Evolutionary conservation across 352 stramenopile genomes (phyloP), one percentile per base, ranked within the genome.

Genomic region (Phytophthora citricola): DNA sequence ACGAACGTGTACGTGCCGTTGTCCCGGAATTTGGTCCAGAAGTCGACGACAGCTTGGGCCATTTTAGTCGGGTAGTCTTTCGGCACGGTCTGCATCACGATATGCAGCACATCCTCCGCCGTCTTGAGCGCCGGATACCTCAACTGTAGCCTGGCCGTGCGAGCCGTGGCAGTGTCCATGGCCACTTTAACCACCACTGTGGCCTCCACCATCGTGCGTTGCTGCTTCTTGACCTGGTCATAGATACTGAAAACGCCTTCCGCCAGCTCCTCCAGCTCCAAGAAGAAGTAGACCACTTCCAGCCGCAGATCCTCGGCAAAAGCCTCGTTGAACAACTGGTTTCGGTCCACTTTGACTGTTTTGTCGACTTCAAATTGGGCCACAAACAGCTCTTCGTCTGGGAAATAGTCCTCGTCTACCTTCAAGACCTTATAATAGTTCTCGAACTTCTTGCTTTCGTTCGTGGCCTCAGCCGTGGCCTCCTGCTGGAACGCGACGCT

Each of bases 161-260:
- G 50, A 1, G 61, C 44, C 0, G 12, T 49, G 0, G 62, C 71
- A 26, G 38, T 51, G 8, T 73, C 40, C 26, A 76, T 78, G 1
- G 75, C 71, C 14, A 74, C 22, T 14, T 79, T 71, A 0, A 66
- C 67, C 24, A 78, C 74, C 1, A 71, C 58, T 0, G 71, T 72
- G 10, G 74, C 67, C n/a, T 83, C 74, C 15, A 82, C 43, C 51
- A 82, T 52, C 17, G 74, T 79, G 17, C 69, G 73, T 26, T 59
- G 26, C 47, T 79, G 51, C 11, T 58, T 55, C 44, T 79, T 79
- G 15, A 83, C 74, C 12, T 75, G 56, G 10, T 58, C 38, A n/a
- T 73, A 76, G 11, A 67, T 53, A 3, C 3, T 56, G 32, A 73
- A 72, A 5, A 79, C 74, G 15, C 34, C 69, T 22, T 71, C 59